These are phyloP conservation scores for Hirsutella rhossiliensis DNA, from an alignment of 2,329 filamentous ascomycete genomes.

Conservation along the genomic window DNA sequence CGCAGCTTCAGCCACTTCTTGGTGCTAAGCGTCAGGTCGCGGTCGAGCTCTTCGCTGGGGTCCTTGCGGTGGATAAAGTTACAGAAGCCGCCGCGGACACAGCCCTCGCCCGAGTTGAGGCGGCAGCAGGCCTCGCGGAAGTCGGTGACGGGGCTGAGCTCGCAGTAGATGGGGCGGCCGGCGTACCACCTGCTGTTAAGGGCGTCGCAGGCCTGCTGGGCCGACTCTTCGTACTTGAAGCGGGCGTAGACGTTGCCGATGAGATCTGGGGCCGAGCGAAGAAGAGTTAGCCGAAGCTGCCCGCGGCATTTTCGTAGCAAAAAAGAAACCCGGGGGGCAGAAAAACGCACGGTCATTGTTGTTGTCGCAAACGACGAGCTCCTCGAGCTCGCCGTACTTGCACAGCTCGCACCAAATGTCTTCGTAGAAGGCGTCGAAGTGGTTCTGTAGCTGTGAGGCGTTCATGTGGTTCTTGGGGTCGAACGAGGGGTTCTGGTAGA, in stretches of 20 bases:
- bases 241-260: conserved; percentile 99
- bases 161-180: conserved; percentile 93
- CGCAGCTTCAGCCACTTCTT: conserved; percentile 92
- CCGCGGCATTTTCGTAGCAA: too few relatives aligned
- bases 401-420: conserved; percentile 99
- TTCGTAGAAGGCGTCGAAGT: conserved; percentile 99
- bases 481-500: conserved; percentile 98
- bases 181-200: conserved; percentile 96
- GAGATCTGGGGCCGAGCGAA: conserved; percentile 53
- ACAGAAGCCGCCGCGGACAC: conserved; percentile 92
- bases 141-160: conserved; percentile 91
- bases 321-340: neutral
- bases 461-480: conserved; percentile 97
- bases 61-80: conserved; percentile 99
- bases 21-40: conserved; percentile 74
- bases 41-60: conserved; percentile 75
- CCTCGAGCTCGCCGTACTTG: conserved; percentile 95
- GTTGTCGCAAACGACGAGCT: conserved; percentile 97
- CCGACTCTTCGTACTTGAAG: conserved; percentile 98
- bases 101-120: conserved; percentile 88
- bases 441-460: conserved; percentile 88
- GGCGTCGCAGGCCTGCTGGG: conserved; percentile 85
- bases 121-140: conserved; percentile 96
- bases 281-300: conserved; percentile 10
- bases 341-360: conserved; percentile 80